Evolutionary conservation across 164 flowering plant genomes (phyloP).

Genomic region (Vitis rupestris): DNA sequence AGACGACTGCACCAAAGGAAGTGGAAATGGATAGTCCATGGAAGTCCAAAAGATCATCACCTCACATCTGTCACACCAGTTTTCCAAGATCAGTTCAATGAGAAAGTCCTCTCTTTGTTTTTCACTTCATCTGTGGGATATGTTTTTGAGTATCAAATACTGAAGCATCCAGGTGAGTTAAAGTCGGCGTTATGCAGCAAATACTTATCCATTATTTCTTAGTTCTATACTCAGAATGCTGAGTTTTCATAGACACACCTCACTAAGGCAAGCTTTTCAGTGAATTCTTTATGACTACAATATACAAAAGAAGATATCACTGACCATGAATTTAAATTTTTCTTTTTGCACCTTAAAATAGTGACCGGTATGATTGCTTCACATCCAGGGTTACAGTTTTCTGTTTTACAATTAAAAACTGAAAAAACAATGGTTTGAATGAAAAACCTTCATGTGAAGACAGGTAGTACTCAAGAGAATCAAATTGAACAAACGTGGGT

Average conservation of each 20-base stretch:
- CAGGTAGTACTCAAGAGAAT: constrained; percentile 47
- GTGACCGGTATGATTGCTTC: too few relatives aligned
- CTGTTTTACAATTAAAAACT: neutral
- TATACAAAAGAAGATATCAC: too few relatives aligned
- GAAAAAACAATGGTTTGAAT: neutral
- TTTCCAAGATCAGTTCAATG: constrained; percentile 39
- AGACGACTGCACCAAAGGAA: constrained; percentile 71
- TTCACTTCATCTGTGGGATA: constrained; percentile 65
- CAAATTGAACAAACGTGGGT: constrained; percentile 52
- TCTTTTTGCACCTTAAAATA: too few relatives aligned
- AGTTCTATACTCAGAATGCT: too few relatives aligned
- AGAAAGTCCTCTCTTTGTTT: constrained; percentile 45
- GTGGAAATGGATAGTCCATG: constrained; percentile 87
- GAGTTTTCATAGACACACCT: too few relatives aligned
- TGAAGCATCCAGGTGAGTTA: constrained; percentile 52
- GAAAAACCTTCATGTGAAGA: constrained; percentile 19
- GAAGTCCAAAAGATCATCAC: constrained; percentile 52
- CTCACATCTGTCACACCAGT: constrained; percentile 61
- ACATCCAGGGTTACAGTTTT: too few relatives aligned
- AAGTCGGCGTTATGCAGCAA: too few relatives aligned
- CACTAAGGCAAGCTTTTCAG: too few relatives aligned
- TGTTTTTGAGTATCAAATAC: constrained; percentile 53
- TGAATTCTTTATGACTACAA: too few relatives aligned
- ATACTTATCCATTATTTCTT: too few relatives aligned
- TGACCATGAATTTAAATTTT: too few relatives aligned